Conservation (phyloP, 2,329 filamentous ascomycete genomes). For the Talaromyces atroroseus region DNA sequence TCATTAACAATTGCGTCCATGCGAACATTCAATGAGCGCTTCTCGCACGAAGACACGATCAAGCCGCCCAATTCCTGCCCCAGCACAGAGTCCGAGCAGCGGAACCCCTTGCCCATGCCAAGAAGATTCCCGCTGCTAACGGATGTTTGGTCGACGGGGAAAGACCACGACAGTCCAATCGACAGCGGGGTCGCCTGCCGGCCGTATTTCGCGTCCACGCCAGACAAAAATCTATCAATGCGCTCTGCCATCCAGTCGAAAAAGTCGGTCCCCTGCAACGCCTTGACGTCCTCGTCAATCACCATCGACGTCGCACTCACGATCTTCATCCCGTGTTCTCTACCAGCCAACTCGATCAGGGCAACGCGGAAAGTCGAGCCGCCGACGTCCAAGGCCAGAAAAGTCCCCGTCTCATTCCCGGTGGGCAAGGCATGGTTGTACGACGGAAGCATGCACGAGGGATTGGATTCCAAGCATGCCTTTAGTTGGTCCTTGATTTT, state of each 20-base stretch:
- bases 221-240: conserved; percentile 50
- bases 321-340: conserved; percentile 48
- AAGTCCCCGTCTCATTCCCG: conserved; percentile 55
- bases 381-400: conserved; percentile 58
- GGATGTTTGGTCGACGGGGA: conserved; percentile 61
- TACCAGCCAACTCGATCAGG: conserved; percentile 52
- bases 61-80: conserved; percentile 56
- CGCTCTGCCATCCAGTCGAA: conserved; percentile 63
- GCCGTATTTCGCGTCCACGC: conserved; percentile 36
- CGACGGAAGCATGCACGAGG: conserved; percentile 61
- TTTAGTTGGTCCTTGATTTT: conserved; percentile 48
- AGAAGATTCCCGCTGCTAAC: conserved; percentile 52
- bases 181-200: conserved; percentile 39
- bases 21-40: conserved; percentile 50
- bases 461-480: conserved; percentile 50
- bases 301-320: conserved; percentile 49
- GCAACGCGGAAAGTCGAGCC: conserved; percentile 63
- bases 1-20: conserved; percentile 62
- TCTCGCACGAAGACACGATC: conserved; percentile 54
- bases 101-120: conserved; percentile 62
- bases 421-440: conserved; percentile 58
- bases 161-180: conserved; percentile 62
- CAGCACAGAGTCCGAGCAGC: conserved; percentile 53
- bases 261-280: conserved; percentile 52
- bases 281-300: conserved; percentile 53